Evolutionary conservation across 2,329 filamentous ascomycete genomes (phyloP).

Genomic region (Boeremia lycopersici): DNA sequence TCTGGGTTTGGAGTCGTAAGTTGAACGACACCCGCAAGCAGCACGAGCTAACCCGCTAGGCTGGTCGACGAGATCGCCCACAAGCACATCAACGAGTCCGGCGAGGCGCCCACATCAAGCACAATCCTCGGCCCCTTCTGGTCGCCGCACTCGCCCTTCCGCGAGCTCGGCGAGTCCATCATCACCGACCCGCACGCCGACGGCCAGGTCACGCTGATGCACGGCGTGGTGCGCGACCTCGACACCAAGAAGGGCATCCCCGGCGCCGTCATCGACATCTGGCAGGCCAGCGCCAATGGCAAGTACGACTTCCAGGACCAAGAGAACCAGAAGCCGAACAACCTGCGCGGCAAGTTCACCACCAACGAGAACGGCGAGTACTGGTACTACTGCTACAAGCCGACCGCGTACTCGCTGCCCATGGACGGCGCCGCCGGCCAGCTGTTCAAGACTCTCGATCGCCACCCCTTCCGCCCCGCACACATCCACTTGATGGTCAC

Average conservation of each 20-base stretch:
- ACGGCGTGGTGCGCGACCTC: constrained; percentile 70
- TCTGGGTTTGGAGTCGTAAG: constrained; percentile 73
- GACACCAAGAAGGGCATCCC: constrained; percentile 70
- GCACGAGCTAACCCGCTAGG: constrained; percentile 41
- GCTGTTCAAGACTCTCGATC: constrained; percentile 60
- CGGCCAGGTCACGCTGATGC: constrained; percentile 69
- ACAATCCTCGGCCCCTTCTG: constrained; percentile 80
- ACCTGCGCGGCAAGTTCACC: constrained; percentile 77
- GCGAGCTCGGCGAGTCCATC: constrained; percentile 68
- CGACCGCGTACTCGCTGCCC: constrained; percentile 74
- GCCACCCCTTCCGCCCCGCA: constrained; percentile 66
- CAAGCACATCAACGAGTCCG: constrained; percentile 66
- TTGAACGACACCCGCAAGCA: constrained; percentile 17
- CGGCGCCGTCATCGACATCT: constrained; percentile 75
- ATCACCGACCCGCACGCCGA: constrained; percentile 65
- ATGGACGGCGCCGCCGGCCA: constrained; percentile 63
- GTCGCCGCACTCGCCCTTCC: constrained; percentile 76
- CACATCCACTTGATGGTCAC: constrained; percentile 65
- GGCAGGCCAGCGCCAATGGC: constrained; percentile 77
- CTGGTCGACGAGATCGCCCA: constrained; percentile 71
- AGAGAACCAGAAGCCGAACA: constrained; percentile 72
- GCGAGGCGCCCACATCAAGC: constrained; percentile 71
- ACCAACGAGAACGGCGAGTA: constrained; percentile 73
- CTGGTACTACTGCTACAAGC: constrained; percentile 76
- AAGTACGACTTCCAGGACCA: constrained; percentile 80